Evolutionary conservation across 2,329 filamentous ascomycete genomes (phyloP), one percentile per base, ranked within the genome.

Genomic region (Aspergillus udagawae): DNA sequence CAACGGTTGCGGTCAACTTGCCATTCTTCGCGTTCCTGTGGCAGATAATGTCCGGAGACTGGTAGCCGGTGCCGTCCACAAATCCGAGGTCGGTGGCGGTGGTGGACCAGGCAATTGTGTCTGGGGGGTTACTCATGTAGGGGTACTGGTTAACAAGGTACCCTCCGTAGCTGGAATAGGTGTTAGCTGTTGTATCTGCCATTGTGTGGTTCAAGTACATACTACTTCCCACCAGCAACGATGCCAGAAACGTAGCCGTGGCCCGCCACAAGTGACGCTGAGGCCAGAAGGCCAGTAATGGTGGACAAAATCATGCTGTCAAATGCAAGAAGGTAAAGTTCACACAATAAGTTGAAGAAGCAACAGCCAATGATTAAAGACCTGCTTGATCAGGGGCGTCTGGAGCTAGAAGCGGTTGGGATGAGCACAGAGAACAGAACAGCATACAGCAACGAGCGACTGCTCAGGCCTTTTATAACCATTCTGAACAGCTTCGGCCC

Each of bases 21-120:
- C 79, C 82, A 12, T 80, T 78, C 20, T 75, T 76, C n/a, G 80
- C 84, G 23, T 73, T 72, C 64, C 77, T 77, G 75, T 88, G 86
- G 76, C 84, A 87, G 74, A 84, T 82, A 61, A 87, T 85, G 67
- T 85, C 79, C 25, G 77, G 65, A 21, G 69, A 68, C 27, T 69
- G 66, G 70, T 82, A 85, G 61, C 75, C 74, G 23, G 68, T 65
- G 1, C 77, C 76, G 17, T 75, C 67, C 54, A 85, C 75, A 64
- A 80, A 85, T n/a, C 82, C 82, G 57, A 81, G 79, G 63, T 83
- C 81, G 20, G 79, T 77, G 51, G 77, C 77, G 2, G 75, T 71
- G 51, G 77, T 80, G 32, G 75, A 75, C 84, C 85, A 87, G 60
- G 80, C 85, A 41, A 83, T 79, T 2, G 74, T 69, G 17, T 73